phyloP scores from a whole-genome alignment of 768 basidiomycete species.

The Solioccasus polychromus region DNA sequence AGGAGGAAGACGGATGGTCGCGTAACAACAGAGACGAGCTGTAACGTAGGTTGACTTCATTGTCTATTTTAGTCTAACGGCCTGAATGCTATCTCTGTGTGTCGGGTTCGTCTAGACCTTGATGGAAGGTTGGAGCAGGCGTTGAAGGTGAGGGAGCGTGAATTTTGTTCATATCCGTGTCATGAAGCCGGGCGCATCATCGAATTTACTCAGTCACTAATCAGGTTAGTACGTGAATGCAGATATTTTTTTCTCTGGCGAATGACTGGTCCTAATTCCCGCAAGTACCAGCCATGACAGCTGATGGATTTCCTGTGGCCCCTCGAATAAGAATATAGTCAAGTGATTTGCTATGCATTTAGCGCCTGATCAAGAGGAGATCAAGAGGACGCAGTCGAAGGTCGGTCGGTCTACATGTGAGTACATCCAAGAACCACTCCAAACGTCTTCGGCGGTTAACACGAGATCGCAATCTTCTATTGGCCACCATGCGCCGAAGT shows the following conservation, averaged over 20 bases:
- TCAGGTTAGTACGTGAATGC: slow-evolving; percentile 8
- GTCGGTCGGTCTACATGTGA: too few species aligned
- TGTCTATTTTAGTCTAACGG: slow-evolving; percentile 10
- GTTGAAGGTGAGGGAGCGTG: slow-evolving; percentile 3
- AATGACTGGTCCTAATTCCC: slow-evolving; percentile 21
- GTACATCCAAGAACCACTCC: neutral
- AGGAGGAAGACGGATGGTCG: slow-evolving; percentile 32
- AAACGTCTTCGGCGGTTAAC: neutral
- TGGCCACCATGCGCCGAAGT: neutral
- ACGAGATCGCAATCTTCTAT: neutral
- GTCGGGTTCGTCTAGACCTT: slow-evolving; percentile 8
- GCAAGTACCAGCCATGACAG: slow-evolving; percentile 4
- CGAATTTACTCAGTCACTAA: slow-evolving; percentile 2
- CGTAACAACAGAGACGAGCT: slow-evolving; percentile 31
- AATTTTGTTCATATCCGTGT: slow-evolving; percentile 24
- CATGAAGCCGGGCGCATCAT: slow-evolving; percentile 22
- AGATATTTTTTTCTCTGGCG: slow-evolving; percentile 7
- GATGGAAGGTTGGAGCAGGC: neutral
- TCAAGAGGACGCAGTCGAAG: too few species aligned
- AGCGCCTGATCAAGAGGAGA: too few species aligned
- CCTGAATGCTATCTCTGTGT: slow-evolving; percentile 15
- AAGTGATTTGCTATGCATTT: too few species aligned
- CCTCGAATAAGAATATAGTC: slow-evolving; percentile 1
- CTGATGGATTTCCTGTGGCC: slow-evolving; percentile 8
- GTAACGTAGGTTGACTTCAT: slow-evolving; percentile 26